Evolutionary conservation across 352 stramenopile species (phyloP).

Genomic region (Pythium brachiatum): DNA sequence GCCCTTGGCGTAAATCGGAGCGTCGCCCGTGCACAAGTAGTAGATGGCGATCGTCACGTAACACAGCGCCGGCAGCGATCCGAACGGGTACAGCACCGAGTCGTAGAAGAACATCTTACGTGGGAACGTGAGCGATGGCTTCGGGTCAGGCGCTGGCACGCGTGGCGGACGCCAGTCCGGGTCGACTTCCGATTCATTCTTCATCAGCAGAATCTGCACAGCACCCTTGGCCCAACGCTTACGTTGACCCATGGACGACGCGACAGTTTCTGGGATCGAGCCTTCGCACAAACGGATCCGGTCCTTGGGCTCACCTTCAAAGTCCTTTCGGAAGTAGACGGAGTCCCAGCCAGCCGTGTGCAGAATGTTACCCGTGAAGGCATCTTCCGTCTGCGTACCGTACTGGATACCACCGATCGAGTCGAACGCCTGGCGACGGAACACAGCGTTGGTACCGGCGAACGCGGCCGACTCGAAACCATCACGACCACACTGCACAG

Average conservation of each 20-base stretch:
- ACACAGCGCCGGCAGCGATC: conserved; percentile 80
- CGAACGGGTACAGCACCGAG: conserved; percentile 87
- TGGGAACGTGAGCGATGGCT: conserved; percentile 75
- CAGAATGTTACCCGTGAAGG: conserved; percentile 85
- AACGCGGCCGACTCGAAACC: conserved; percentile 87
- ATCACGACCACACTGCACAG: conserved; percentile 84
- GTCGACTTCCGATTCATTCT: conserved; percentile 87
- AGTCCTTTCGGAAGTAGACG: conserved; percentile 90
- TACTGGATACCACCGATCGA: conserved; percentile 89
- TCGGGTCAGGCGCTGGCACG: conserved; percentile 78
- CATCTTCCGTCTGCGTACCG: conserved; percentile 89
- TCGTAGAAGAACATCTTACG: conserved; percentile 91
- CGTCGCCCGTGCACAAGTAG: conserved; percentile 83
- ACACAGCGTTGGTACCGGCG: conserved; percentile 87
- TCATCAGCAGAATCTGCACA: conserved; percentile 88
- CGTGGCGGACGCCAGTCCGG: conserved; percentile 82
- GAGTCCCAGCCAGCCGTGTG: conserved; percentile 84
- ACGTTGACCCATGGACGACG: conserved; percentile 79
- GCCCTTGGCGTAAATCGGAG: conserved; percentile 83
- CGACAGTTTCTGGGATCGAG: conserved; percentile 79
- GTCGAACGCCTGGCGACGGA: conserved; percentile 87
- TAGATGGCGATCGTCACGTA: conserved; percentile 85
- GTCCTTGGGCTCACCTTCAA: conserved; percentile 83
- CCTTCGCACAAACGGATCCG: conserved; percentile 85
- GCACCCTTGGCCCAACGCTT: conserved; percentile 90